phyloP scores from a whole-genome alignment of 2,329 filamentous ascomycete genomes.

The Ophiostoma himal-ulmi region DNA sequence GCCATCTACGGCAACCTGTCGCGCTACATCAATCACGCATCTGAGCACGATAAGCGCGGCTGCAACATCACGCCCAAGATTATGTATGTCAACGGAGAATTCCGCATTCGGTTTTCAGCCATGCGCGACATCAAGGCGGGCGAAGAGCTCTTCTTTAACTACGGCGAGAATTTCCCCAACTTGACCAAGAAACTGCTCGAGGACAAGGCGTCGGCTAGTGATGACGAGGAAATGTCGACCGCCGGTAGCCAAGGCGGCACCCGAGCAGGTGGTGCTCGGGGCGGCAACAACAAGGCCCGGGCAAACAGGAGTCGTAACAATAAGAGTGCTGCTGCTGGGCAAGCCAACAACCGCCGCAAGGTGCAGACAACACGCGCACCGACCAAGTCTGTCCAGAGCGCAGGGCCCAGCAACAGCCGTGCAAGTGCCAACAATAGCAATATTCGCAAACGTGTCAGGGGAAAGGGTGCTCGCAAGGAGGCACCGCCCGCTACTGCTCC shows the following conservation, averaged over 20 bases:
- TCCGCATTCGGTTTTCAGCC: constrained; percentile 69
- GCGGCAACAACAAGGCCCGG: background rate
- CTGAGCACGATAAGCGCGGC: constrained; percentile 40
- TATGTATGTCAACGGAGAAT: constrained; percentile 67
- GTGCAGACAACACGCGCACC: constrained; percentile 16
- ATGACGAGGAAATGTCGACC: constrained; percentile 19
- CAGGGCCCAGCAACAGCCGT: background rate
- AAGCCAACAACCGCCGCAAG: constrained; percentile 12
- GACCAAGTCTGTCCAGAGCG: constrained; percentile 18
- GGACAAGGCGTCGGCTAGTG: constrained; percentile 34
- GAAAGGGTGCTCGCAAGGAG: constrained; percentile 26
- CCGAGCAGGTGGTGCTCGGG: background rate
- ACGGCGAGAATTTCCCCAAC: constrained; percentile 64
- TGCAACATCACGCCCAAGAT: constrained; percentile 61
- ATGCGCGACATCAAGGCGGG: constrained; percentile 60
- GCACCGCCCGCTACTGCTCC: constrained; percentile 18
- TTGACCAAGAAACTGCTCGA: constrained; percentile 49
- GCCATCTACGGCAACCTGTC: constrained; percentile 74
- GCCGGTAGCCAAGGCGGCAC: background rate
- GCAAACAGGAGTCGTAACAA: background rate
- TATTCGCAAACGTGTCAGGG: background rate
- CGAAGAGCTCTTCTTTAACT: constrained; percentile 77
- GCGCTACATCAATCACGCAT: constrained; percentile 76
- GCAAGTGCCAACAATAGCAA: constrained; percentile 6
- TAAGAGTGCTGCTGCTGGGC: background rate